Evolutionary conservation across 805 yeast genomes (phyloP).

Genomic region (Myxozyma mucilagina): DNA sequence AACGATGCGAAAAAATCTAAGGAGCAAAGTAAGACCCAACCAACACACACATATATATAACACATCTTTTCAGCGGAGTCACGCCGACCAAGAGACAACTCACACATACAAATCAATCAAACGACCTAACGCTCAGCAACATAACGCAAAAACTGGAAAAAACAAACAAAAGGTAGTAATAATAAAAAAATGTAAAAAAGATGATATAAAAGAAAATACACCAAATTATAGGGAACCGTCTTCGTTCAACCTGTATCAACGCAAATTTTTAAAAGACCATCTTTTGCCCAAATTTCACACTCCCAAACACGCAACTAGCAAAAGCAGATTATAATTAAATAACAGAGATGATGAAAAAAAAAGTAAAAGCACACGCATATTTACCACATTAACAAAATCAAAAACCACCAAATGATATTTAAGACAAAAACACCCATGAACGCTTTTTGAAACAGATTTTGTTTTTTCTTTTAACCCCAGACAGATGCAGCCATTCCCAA

Average conservation of each 20-base stretch:
- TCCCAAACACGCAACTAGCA: neutral
- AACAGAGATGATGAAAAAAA: neutral
- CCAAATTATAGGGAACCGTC: neutral
- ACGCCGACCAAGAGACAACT: neutral
- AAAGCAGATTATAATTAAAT: neutral
- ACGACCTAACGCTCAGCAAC: conserved; percentile 4
- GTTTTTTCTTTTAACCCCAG: conserved; percentile 26
- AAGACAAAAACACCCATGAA: conserved; percentile 10
- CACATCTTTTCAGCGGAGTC: neutral
- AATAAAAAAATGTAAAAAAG: conserved; percentile 2
- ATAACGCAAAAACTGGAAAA: neutral
- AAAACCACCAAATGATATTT: conserved; percentile 6
- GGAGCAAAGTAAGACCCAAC: too few relatives aligned
- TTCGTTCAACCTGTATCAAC: conserved; percentile 7
- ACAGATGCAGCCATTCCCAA: conserved; percentile 33
- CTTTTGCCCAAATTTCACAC: conserved; percentile 24
- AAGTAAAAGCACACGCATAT: conserved; percentile 1
- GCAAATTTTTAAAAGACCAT: conserved; percentile 17
- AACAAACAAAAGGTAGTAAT: neutral
- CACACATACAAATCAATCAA: neutral
- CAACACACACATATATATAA: neutral
- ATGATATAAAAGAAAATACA: conserved; percentile 3
- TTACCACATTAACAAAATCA: conserved; percentile 2
- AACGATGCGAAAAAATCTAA: too few relatives aligned
- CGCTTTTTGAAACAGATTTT: conserved; percentile 1